Base-by-base conservation (phyloP, 2,329 filamentous ascomycete species). In the Grosmannia clavigera region DNA sequence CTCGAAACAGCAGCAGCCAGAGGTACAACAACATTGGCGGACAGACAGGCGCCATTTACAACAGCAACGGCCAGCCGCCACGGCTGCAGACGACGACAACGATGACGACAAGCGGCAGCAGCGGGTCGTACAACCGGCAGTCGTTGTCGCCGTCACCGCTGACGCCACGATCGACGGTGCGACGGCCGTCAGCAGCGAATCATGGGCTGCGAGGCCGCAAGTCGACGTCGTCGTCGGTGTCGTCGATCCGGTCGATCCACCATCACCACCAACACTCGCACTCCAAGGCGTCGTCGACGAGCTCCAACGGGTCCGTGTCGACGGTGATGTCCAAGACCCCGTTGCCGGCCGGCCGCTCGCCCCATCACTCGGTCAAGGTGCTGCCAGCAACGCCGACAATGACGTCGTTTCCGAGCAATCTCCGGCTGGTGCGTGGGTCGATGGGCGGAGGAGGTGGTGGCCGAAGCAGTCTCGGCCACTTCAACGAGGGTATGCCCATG, bases 141-240 rank as follows among this genome's bases (percentile, higher is more conserved):
- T 96, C 91, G 0, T 75, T 95, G 11, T 95, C 90, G 0, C 94
- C 94, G 0, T 87, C 86, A 3, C 92, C 94, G 0, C 72, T 96
- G 50, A 97, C 94, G 0, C 92, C 94, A 3, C 87, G 91, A 48
- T 91, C 90, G 5, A 89, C 88, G 0, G 87, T 95, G 67, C 85
- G 94, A 12, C 87, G 91, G 43, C 84, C 90, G 2, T 95, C 90
- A 5, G 83, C 81, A 54, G 92, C 29, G 5, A 22, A 29, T 25
- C 27, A 35, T 29, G 46, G 92, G 35, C 80, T 97, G 53, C 84
- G 92, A 33, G 92, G 94, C 46, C 84, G 94, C 62, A 97, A 97
- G 71, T 97, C 92, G 0, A 99, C 94, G 0, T 96, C 91, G 0
- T 96, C 91, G 0, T 97, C 92, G 0, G 85, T 99, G 19, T 96